Conservation (phyloP, 345 rosid species). For the Luvunga scandens region DNA sequence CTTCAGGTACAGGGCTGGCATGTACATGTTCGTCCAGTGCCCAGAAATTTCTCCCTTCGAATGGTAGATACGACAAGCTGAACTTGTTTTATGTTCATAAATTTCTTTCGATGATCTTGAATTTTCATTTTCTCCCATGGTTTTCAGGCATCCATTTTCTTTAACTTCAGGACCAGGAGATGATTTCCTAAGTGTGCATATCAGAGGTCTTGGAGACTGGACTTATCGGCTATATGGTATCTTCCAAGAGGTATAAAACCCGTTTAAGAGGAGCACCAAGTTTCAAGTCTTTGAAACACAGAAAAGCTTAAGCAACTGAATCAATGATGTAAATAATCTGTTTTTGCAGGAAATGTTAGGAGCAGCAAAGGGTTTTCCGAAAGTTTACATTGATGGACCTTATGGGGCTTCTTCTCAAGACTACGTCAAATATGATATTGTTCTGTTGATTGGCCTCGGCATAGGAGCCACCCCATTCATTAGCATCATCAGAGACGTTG, state of each 20-base stretch:
- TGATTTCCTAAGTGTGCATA: slow-evolving; percentile 48
- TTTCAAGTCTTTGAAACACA: background rate
- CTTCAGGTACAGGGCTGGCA: slow-evolving; percentile 48
- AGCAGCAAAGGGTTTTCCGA: slow-evolving; percentile 31
- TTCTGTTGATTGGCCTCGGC: slow-evolving; percentile 56
- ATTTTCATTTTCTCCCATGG: background rate
- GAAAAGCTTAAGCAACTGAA: background rate
- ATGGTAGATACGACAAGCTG: slow-evolving; percentile 34
- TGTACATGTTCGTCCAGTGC: slow-evolving; percentile 50
- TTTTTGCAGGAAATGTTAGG: slow-evolving; percentile 30
- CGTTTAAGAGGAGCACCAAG: background rate
- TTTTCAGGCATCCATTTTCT: slow-evolving; percentile 67
- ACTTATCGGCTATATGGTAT: slow-evolving; percentile 41
- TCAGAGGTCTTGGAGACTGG: slow-evolving; percentile 64
- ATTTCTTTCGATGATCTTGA: background rate
- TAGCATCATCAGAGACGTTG: slow-evolving; percentile 52
- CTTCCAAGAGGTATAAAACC: slow-evolving; percentile 44
- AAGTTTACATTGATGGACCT: slow-evolving; percentile 51
- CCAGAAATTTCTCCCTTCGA: slow-evolving; percentile 56
- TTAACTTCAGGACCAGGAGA: slow-evolving; percentile 50
- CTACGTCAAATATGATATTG: slow-evolving; percentile 47
- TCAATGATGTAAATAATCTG: background rate
- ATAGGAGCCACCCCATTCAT: slow-evolving; percentile 63
- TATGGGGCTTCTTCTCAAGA: slow-evolving; percentile 61
- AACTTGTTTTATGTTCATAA: background rate